Evolutionary conservation across 2,329 filamentous ascomycete genomes (phyloP), one percentile per base, ranked within the genome.

Genomic region (Phyllosticta ampelicida): DNA sequence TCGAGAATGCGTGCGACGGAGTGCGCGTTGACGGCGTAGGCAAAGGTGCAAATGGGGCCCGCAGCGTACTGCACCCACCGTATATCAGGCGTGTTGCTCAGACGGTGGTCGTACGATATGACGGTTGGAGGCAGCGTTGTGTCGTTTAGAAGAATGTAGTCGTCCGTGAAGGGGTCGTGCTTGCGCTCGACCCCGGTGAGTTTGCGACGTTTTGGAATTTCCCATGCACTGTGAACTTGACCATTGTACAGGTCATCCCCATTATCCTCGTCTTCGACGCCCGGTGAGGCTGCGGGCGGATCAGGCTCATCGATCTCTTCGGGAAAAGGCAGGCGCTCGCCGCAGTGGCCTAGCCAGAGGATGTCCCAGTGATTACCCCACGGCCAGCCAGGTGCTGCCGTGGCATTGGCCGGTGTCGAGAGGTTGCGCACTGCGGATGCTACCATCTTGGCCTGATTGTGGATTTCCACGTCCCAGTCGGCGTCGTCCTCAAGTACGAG

Each of bases 1-100:
- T 36, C 51, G 9, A 62, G 54, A 16, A 61, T 61, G 13, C 49
- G 53, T 2, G 48, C 13, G 13, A 60, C 56, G 11, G 44, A 48
- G 9, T 23, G 36, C 1, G 13, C 56, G 9, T 56, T 62, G 10
- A 62, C 53, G 30, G 60, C 61, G 50, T 62, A 62, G 16, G 61
- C 61, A 10, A 58, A 62, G 16, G 56, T 62, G 54, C 61, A 62
- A 21, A 62, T 61, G 10, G 61, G 61, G 16, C 59, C 59, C 6
- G 53, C 51, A 5, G 57, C 57, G 49, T 59, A 53, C 53, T 59
- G 57, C 5, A 59, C 48, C 53, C 52, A 55, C 13, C 57, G 57
- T 10, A 49, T 55, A 4, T 28, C 28, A 10, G 59, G 10, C n/a
- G 56, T 54, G 48, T 48, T 23, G 5, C 51, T 36, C n/a, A 62